Conservation (phyloP, 1,284 basidiomycete genomes). For the Tremellales sp. region DNA sequence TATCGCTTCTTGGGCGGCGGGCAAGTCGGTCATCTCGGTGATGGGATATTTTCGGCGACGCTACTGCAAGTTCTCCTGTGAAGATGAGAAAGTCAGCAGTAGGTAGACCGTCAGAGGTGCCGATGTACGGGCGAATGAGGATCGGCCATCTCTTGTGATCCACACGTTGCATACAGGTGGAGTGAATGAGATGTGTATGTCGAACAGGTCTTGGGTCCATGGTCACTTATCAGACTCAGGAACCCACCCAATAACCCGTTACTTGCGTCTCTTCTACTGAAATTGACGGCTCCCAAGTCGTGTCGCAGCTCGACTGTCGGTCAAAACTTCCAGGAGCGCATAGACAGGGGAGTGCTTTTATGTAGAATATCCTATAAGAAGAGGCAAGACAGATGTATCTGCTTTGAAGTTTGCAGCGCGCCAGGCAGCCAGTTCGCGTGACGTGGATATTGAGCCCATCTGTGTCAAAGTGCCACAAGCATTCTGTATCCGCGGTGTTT, state of each 20-base stretch:
- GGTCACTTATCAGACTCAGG: slow-evolving; percentile 20
- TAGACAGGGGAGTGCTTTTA: slow-evolving; percentile 34
- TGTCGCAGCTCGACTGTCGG: slow-evolving; percentile 8
- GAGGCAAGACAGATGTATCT: background rate
- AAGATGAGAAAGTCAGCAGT: too few species aligned
- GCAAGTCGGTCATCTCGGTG: too few species aligned
- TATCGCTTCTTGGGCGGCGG: too few species aligned
- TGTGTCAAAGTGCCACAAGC: slow-evolving; percentile 1
- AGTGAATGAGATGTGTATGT: too few species aligned
- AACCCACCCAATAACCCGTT: slow-evolving; percentile 40
- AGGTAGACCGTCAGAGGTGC: too few species aligned
- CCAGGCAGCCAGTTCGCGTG: slow-evolving; percentile 1
- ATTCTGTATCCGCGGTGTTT: slow-evolving; percentile 3
- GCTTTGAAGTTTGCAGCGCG: background rate
- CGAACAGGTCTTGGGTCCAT: slow-evolving; percentile 39
- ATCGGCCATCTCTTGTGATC: too few species aligned
- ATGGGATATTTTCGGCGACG: too few species aligned
- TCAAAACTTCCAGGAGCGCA: slow-evolving; percentile 17
- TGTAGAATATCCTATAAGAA: slow-evolving; percentile 17
- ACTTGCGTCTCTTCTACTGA: slow-evolving; percentile 30
- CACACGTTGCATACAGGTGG: too few species aligned
- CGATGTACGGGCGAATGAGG: too few species aligned
- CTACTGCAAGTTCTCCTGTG: too few species aligned
- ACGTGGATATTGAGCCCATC: slow-evolving; percentile 10
- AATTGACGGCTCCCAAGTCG: slow-evolving; percentile 32